Evolutionary conservation across 768 basidiomycete genomes (phyloP), one percentile per base, ranked within the genome.

Genomic region (Tulasnella sp.): DNA sequence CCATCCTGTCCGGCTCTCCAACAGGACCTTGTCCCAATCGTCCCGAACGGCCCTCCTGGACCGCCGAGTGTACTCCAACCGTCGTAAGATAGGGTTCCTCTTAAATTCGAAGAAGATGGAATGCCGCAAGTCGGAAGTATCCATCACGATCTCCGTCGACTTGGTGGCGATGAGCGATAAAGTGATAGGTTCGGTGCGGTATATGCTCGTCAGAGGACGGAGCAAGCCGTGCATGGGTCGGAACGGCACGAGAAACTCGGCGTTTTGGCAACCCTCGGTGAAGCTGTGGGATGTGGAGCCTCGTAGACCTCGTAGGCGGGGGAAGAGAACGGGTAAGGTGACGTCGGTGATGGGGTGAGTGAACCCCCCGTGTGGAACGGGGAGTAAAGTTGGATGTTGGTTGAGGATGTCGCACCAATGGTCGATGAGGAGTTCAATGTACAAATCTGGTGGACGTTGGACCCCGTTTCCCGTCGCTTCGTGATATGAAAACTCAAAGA

Each of bases 381-480:
- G 52, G 7, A 77, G 58, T 6, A 77, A 18, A 24, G 12, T 34
- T 0, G 38, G 76, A 21, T 34, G 10, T 36, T 68, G 52, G 8
- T 21, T 27, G 42, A 62, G 39, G 12, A 56, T n/a, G 39, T 77
- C 8, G 42, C 58, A 42, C 34, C 39, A 68, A 14, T 12, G 76
- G 52, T 77, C 58, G 76, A 77, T 77, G 27, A 42, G 56, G 34
- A 56, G 76, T 21, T 62, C 58, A 62, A 71, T 58, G 21, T 19
- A 56, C 21, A 38, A n/a, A 38, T 58, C 21, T 14, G 39, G 62
- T 68, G 31, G 31, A 31, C 62, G 62, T 18, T 68, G 31, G 31
- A 18, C 62, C 12, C 12, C 31, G 31, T 18, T 27, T 19, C 62
- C 31, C n/a, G 46, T 48, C n/a, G 44, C 44, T 18, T 58, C 24